phyloP scores from a whole-genome alignment of 768 basidiomycete genomes.

The Boletus rubropictus region DNA sequence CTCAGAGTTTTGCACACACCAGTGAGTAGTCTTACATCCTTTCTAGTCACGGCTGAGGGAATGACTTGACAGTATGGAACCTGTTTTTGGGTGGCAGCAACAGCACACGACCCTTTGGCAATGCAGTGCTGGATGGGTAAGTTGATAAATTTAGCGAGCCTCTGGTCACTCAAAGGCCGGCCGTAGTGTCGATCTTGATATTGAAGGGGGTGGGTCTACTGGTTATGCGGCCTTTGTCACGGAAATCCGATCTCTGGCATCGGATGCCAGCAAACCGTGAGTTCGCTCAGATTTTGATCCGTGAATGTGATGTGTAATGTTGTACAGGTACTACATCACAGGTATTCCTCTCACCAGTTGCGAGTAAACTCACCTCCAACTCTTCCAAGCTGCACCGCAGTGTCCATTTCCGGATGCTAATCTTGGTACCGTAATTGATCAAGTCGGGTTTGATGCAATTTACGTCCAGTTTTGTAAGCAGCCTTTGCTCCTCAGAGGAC shows the following conservation, averaged over 20 bases:
- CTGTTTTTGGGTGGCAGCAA: slow-evolving; percentile 44
- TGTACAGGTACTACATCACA: slow-evolving; percentile 55
- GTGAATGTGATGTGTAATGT: slow-evolving; percentile 1
- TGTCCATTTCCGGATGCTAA: slow-evolving; percentile 68
- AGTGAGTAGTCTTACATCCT: slow-evolving; percentile 14
- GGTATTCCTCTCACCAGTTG: slow-evolving; percentile 20
- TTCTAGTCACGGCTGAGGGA: slow-evolving; percentile 1
- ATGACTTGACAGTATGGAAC: slow-evolving; percentile 33
- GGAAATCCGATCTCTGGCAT: slow-evolving; percentile 23
- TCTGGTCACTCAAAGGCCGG: not conserved
- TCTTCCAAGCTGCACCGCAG: slow-evolving; percentile 26
- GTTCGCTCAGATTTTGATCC: not conserved
- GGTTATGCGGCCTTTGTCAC: slow-evolving; percentile 45
- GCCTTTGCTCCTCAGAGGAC: not conserved
- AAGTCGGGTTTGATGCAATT: slow-evolving; percentile 62
- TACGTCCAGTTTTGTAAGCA: slow-evolving; percentile 60
- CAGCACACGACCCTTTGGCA: slow-evolving; percentile 40
- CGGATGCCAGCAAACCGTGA: slow-evolving; percentile 21
- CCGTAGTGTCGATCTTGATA: slow-evolving; percentile 63
- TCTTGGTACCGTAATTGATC: slow-evolving; percentile 53
- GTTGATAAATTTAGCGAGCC: not conserved
- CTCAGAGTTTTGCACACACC: slow-evolving; percentile 28
- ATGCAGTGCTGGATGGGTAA: slow-evolving; percentile 43
- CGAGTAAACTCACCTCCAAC: not conserved
- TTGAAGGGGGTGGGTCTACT: slow-evolving; percentile 56